Percentiles rank a stretch among this genome's conserved stretches.
Conservation (phyloP, 495 filamentous ascomycete genomes). For the Saxophila tyrrhenica region DNA sequence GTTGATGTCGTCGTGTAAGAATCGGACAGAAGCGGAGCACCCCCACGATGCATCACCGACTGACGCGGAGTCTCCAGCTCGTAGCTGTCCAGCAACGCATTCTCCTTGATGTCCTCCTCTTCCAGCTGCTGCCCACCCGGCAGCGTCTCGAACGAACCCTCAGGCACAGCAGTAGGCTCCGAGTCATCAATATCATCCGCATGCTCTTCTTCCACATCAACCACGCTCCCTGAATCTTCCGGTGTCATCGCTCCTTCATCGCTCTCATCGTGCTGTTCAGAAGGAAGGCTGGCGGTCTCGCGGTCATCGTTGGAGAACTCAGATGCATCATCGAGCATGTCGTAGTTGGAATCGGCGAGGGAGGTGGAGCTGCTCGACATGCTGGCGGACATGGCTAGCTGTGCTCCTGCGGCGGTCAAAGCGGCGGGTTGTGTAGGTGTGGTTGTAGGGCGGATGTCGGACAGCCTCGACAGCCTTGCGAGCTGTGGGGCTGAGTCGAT, state of each 20-base stretch:
- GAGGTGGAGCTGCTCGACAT: not conserved
- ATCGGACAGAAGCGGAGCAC: not conserved
- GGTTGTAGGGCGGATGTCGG: no score
- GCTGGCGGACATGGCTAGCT: not conserved
- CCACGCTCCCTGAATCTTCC: slow-evolving; percentile 1
- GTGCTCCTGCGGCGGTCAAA: slow-evolving; percentile 6
- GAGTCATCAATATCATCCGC: not conserved
- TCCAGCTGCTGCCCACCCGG: not conserved
- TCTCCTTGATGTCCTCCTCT: not conserved
- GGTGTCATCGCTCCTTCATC: slow-evolving; percentile 4
- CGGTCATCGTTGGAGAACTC: slow-evolving; percentile 15
- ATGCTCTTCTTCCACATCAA: not conserved
- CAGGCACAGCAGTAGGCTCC: not conserved
- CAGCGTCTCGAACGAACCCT: not conserved
- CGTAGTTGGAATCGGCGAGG: slow-evolving; percentile 12
- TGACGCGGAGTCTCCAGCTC: slow-evolving; percentile 16
- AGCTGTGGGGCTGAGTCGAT: no score
- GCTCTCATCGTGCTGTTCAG: not conserved
- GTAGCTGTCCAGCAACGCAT: slow-evolving; percentile 5
- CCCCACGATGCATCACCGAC: not conserved
- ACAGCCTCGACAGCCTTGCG: no score
- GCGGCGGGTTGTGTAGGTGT: slow-evolving; percentile 13
- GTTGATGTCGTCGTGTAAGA: not conserved
- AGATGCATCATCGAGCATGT: slow-evolving; percentile 19
- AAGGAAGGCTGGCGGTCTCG: slow-evolving; percentile 13